A percentile compares a stretch with the other conserved stretches of the same genome.
Conservation (phyloP, 2,329 filamentous ascomycete genomes). For the Neopestalotiopsis clavispora region DNA sequence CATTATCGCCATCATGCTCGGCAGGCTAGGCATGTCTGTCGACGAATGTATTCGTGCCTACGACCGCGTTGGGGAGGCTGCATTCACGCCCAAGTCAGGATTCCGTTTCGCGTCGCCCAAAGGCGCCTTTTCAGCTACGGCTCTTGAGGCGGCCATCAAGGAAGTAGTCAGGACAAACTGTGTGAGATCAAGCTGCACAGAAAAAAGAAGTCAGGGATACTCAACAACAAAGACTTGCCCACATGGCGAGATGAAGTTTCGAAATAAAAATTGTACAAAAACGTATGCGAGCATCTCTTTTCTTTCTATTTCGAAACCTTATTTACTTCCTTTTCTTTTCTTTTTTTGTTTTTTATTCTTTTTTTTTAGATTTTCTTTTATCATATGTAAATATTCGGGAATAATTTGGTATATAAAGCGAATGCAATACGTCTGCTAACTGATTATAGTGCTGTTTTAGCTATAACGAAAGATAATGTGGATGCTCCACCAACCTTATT, state of each 20-base stretch:
- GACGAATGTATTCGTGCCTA: slow-evolving; percentile 31
- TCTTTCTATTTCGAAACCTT: too few species aligned
- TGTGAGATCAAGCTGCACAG: slow-evolving; percentile 3
- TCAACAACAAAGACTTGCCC: neutral
- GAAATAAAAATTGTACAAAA: neutral
- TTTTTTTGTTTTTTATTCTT: too few species aligned
- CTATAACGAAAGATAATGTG: slow-evolving; percentile 34
- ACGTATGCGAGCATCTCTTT: neutral
- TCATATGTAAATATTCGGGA: too few species aligned
- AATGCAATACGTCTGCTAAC: slow-evolving; percentile 17
- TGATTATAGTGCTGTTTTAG: slow-evolving; percentile 28
- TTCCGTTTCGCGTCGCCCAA: slow-evolving; percentile 10
- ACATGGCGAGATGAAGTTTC: neutral
- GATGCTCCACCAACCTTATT: slow-evolving; percentile 32
- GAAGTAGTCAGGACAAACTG: slow-evolving; percentile 24
- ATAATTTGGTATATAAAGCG: too few species aligned
- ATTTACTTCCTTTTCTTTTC: too few species aligned
- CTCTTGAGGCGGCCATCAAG: slow-evolving; percentile 31
- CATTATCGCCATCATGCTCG: slow-evolving; percentile 36
- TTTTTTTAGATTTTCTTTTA: too few species aligned
- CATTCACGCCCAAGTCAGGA: slow-evolving; percentile 27
- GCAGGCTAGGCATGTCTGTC: slow-evolving; percentile 30
- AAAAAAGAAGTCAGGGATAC: neutral
- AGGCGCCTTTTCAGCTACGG: slow-evolving; percentile 30
- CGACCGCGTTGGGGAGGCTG: slow-evolving; percentile 21